Conservation (phyloP, 345 rosid species). For the Camelina sativa region DNA sequence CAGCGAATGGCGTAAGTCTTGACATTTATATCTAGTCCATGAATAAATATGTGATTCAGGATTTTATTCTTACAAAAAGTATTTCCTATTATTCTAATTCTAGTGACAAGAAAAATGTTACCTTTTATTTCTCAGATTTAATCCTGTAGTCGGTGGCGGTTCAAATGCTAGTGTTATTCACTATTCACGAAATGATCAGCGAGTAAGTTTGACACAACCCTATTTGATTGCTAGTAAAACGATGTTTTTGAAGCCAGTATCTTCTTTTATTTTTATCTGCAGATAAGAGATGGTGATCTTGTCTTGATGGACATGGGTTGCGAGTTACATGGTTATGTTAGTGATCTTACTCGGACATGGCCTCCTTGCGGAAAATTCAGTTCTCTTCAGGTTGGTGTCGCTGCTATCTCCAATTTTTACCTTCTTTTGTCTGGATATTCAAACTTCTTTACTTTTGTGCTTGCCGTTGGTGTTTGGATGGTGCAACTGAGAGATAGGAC, state of each 20-base stretch:
- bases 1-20: conserved; percentile 94
- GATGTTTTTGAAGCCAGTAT: conserved; percentile 31
- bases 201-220: conserved; percentile 52
- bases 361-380: conserved; percentile 84
- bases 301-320: conserved; percentile 98
- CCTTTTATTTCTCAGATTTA: conserved; percentile 58
- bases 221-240: conserved; percentile 4
- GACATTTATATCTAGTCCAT: conserved; percentile 12
- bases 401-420: conserved; percentile 7
- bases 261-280: conserved; percentile 39
- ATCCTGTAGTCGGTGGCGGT: conserved; percentile 98
- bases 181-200: conserved; percentile 93
- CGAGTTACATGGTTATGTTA: conserved; percentile 92
- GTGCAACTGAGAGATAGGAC: neutral
- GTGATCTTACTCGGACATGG: conserved; percentile 98
- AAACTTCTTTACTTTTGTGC: neutral
- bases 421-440: conserved; percentile 9
- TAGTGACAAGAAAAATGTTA: neutral
- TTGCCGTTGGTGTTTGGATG: neutral
- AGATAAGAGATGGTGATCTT: conserved; percentile 86
- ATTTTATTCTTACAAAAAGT: neutral
- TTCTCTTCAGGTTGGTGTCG: conserved; percentile 63
- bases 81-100: conserved; percentile 5
- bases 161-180: conserved; percentile 88
- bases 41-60: neutral